A percentile compares a stretch with the other conserved stretches of the same genome.
phyloP scores from a whole-genome alignment of 73 alveolate species.

The Paramecium tetraurelia region DNA sequence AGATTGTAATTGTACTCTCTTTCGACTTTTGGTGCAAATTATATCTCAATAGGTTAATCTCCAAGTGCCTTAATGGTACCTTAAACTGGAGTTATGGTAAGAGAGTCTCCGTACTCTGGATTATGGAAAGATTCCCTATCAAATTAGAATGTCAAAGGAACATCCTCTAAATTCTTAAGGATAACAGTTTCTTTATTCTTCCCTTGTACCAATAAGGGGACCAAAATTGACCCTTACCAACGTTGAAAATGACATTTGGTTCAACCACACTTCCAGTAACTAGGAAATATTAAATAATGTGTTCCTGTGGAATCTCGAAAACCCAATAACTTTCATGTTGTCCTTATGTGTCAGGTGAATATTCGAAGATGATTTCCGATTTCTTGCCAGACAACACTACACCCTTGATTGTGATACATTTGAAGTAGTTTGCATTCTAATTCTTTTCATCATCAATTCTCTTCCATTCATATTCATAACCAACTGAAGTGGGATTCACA shows the following conservation, averaged over 20 bases:
- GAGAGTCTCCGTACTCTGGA: slow-evolving; percentile 90
- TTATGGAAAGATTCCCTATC: slow-evolving; percentile 62
- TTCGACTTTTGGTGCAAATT: slow-evolving; percentile 97
- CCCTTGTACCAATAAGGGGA: slow-evolving; percentile 97
- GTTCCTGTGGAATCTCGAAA: slow-evolving; percentile 95
- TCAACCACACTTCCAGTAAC: slow-evolving; percentile 98
- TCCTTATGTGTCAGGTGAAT: slow-evolving; percentile 97
- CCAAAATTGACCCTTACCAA: slow-evolving; percentile 98
- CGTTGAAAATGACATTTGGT: slow-evolving; percentile 97
- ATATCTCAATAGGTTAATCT: slow-evolving; percentile 87
- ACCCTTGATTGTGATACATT: slow-evolving; percentile 96
- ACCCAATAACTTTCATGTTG: slow-evolving; percentile 98
- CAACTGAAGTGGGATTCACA: slow-evolving; percentile 98
- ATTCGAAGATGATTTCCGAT: slow-evolving; percentile 98
- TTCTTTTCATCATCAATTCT: slow-evolving; percentile 71
- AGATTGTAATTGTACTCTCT: slow-evolving; percentile 94
- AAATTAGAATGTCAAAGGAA: slow-evolving; percentile 96
- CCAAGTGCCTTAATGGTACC: slow-evolving; percentile 97
- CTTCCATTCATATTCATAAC: slow-evolving; percentile 99
- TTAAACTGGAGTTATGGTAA: slow-evolving; percentile 89
- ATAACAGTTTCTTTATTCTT: slow-evolving; percentile 96
- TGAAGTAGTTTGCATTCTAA: slow-evolving; percentile 77
- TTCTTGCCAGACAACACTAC: slow-evolving; percentile 98
- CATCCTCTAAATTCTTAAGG: slow-evolving; percentile 94
- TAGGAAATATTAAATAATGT: slow-evolving; percentile 93